Evolutionary conservation across 768 basidiomycete species (phyloP), one percentile per base, ranked within the genome.

Genomic region (Tephrocybe rancida): DNA sequence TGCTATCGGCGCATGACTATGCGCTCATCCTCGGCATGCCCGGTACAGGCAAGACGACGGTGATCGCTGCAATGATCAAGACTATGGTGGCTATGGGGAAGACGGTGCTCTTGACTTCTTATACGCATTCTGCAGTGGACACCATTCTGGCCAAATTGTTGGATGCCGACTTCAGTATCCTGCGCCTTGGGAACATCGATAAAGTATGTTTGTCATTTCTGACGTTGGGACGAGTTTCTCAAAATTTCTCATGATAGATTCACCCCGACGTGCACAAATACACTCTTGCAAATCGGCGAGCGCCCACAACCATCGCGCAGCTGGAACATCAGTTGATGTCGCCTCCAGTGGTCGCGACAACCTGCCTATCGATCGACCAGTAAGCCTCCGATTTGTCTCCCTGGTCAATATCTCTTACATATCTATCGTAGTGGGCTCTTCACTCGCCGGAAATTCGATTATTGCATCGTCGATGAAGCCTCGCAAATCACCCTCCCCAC

Each of bases 61-160:
- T 97, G 3, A 90, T 97, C 56, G 92, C 91, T 1, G 87, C 92
- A 27, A 81, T 97, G 44, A 95, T 98, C 64, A 80, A 83, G 61
- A 80, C 80, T 44, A 71, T 98, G 13, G 92, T 95, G 1, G 79
- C 70, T 34, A 75, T 85, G 71, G 92, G 92, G 6, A 95, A 97
- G 76, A 90, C 83, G 0, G 91, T 98, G 5, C 71, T 99, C 22
- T 70, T 98, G 56, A 90, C 90, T 6, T 92, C 91, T 41, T 97
- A 98, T 67, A 99, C 97, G 2, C 97, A 99, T 74, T 97, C 95
- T 13, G 96, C 97, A 0, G 97, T 99, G 42, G 97, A 99, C 61
- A 98, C 88, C n/a, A 96, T 98, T 63, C 64, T 99, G 63, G 72
- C 88, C 63, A 98, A 97, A 69, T 69, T 98, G 52, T 73, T 78